These are phyloP conservation scores for Rugosomyces carneus DNA, from an alignment of 1,284 basidiomycete genomes.

Conservation along the genomic window DNA sequence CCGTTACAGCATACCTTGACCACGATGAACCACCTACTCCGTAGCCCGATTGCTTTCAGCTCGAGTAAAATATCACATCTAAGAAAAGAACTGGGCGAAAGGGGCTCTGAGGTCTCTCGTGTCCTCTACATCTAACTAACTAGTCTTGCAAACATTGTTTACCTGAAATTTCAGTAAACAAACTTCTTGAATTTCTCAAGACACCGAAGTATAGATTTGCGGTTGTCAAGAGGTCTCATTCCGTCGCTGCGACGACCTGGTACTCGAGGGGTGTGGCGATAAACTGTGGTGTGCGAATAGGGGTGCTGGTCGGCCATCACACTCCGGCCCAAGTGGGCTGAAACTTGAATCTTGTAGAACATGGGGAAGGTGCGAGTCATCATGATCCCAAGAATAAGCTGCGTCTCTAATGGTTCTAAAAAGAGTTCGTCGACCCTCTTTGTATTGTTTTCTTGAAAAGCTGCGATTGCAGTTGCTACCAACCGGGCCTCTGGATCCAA, in stretches of 20 bases:
- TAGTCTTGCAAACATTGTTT: too few species aligned
- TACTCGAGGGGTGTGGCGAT: conserved; percentile 20
- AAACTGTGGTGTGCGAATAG: conserved; percentile 17
- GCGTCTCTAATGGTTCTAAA: conserved; percentile 17
- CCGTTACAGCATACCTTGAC: too few species aligned
- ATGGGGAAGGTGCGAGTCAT: conserved; percentile 11
- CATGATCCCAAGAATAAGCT: conserved; percentile 24
- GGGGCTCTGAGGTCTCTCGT: too few species aligned
- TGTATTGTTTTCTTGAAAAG: conserved; percentile 27
- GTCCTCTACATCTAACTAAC: too few species aligned
- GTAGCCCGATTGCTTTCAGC: too few species aligned
- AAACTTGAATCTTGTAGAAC: conserved; percentile 13
- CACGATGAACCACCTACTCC: too few species aligned
- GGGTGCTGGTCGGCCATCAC: conserved; percentile 24
- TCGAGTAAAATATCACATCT: too few species aligned
- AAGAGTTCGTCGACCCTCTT: conserved; percentile 14
- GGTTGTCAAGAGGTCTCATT: conserved; percentile 32
- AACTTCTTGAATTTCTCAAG: conserved; percentile 27
- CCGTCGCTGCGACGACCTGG: conserved; percentile 22
- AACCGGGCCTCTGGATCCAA: conserved; percentile 25
- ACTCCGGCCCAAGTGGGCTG: conserved; percentile 8
- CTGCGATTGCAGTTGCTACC: conserved; percentile 31
- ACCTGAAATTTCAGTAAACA: too few species aligned
- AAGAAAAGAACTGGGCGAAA: too few species aligned
- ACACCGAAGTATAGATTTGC: conserved; percentile 25